A percentile compares a stretch with the other conserved stretches of the same genome.
Evolutionary conservation across 352 stramenopile species (phyloP).

Genomic region (Globisporangium uncinulatum): DNA sequence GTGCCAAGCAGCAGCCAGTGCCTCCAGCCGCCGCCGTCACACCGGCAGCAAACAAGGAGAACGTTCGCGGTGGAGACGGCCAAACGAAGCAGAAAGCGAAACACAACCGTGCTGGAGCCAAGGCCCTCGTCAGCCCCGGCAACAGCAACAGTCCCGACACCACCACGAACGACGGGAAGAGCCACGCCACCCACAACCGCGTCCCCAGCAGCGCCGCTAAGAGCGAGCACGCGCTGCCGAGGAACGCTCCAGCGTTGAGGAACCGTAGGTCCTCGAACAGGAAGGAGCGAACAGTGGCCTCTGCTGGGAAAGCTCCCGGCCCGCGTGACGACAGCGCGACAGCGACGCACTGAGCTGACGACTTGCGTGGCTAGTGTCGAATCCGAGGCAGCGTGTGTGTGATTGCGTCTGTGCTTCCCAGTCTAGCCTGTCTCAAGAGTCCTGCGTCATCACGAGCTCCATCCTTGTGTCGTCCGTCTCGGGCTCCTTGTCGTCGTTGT

Average conservation of each 20-base stretch:
- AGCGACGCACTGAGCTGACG: too few relatives aligned
- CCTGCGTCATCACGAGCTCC: conserved; percentile 1
- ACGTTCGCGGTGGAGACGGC: conserved; percentile 1
- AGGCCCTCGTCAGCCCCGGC: too few relatives aligned
- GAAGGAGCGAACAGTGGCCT: too few relatives aligned
- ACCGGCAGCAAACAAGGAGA: neutral
- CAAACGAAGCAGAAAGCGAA: too few relatives aligned
- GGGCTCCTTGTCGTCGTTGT: neutral
- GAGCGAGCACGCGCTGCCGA: conserved; percentile 8
- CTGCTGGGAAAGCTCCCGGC: too few relatives aligned
- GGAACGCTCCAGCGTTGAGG: neutral
- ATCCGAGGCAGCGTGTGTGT: neutral
- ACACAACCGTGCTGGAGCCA: too few relatives aligned
- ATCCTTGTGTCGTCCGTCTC: neutral
- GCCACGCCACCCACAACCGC: too few relatives aligned
- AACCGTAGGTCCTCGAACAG: neutral
- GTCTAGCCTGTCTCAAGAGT: neutral
- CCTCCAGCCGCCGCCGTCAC: too few relatives aligned
- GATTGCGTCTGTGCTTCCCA: too few relatives aligned
- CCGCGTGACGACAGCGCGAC: too few relatives aligned
- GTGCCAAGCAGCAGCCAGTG: neutral
- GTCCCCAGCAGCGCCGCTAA: neutral
- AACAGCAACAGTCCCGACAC: too few relatives aligned
- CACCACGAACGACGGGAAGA: too few relatives aligned
- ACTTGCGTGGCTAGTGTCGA: neutral